Base-by-base conservation (phyloP, 108 stramenopile species). In the Nannochloropsis gaditana region DNA sequence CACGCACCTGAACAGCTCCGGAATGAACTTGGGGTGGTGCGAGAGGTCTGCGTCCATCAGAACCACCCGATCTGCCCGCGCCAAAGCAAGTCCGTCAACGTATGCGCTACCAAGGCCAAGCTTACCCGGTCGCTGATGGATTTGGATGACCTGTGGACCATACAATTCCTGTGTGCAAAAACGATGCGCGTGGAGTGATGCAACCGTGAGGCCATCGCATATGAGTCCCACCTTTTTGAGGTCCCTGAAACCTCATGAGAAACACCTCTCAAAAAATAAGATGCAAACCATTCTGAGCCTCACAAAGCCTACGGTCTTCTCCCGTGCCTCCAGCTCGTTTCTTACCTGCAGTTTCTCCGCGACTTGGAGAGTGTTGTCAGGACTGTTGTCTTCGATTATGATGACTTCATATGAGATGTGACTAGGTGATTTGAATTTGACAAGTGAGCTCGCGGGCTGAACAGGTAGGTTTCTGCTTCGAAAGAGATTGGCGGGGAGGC, bases 11-110 rank as follows among this genome's bases (percentile, higher is more conserved):
- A 96, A 93, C 95, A 97, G 94, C 83, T 95, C 84, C 9, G 96
- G 95, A 82, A 97, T 98, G 85, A 94, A 94, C 89, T 96, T 97
- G 9, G 97, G 97, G 90, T 99, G 99, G 89, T 99, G 99, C 45
- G 93, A 93, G 84, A 99, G 86, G 86, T 99, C 99, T 0, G 97
- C 99, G 89, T 99, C 99, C 97, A 99, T 98, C 21, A 99, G 89
- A 80, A 99, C 88, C 79, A 98, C 95, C 45, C 94, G 92, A 31
- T 95, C 90, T 11, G 96, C 96, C 44, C 92, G 94, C 43, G 88
- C 88, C 86, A 85, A 86, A 83, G 21, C 21, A 86, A 90, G 84
- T 11, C 90, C 98, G 45, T 95, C 97, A 43, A 93, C 91, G 90
- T 99, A 99, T 19, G 99, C 99, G 1, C 94, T 94, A 11, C 99